Evolutionary conservation across 2,329 filamentous ascomycete genomes (phyloP).

Genomic region (Keithomyces neogunnii): DNA sequence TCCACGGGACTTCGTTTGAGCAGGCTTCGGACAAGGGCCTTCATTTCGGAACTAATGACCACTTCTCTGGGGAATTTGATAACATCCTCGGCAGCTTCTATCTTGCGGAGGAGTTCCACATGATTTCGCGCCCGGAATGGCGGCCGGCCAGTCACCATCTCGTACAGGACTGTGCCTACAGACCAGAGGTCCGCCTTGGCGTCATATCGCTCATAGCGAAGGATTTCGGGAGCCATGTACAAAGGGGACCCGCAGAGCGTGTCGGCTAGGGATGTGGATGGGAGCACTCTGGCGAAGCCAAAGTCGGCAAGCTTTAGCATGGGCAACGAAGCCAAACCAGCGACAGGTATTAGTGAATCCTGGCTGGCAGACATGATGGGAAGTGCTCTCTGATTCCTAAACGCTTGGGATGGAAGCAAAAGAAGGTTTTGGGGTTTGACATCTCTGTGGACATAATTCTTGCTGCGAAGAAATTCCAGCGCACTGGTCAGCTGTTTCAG

Average conservation of each 20-base stretch:
- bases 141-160: conserved; percentile 86
- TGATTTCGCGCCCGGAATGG: conserved; percentile 92
- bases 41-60: conserved; percentile 66
- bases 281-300: conserved; percentile 90
- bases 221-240: conserved; percentile 98
- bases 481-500: conserved; percentile 91
- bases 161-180: conserved; percentile 87
- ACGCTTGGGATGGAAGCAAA: conserved; percentile 72
- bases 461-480: conserved; percentile 74
- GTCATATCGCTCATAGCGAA: conserved; percentile 95
- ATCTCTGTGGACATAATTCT: conserved; percentile 90
- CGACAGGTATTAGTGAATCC: conserved; percentile 71
- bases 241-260: conserved; percentile 93
- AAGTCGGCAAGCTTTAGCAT: conserved; percentile 99
- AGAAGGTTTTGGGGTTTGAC: conserved; percentile 96
- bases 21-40: conserved; percentile 68
- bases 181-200: conserved; percentile 97
- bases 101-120: conserved; percentile 85
- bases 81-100: conserved; percentile 78
- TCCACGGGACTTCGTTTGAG: conserved; percentile 82
- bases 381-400: conserved; percentile 42
- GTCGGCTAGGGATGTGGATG: conserved; percentile 84
- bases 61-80: conserved; percentile 75
- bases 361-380: conserved; percentile 70
- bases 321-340: conserved; percentile 75